These are phyloP conservation scores for Marchantia polymorpha DNA, from an alignment of 225 moss, liverwort and hornwort genomes.

Conservation along the genomic window DNA sequence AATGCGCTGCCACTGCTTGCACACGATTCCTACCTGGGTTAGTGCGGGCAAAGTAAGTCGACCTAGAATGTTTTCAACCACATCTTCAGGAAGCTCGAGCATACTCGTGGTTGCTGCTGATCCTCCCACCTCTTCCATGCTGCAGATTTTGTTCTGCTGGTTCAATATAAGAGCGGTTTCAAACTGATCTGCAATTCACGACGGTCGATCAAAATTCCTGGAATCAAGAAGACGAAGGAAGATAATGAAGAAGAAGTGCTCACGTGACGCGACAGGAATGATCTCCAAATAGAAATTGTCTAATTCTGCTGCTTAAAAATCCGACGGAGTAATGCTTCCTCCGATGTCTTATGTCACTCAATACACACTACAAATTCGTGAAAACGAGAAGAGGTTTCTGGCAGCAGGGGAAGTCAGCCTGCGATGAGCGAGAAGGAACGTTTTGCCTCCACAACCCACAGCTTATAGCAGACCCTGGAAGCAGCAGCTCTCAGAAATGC, in stretches of 20 bases:
- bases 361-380: not conserved
- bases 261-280: not conserved
- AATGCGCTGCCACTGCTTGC: conserved; percentile 5
- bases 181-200: not conserved
- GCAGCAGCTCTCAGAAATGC: not conserved
- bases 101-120: not conserved
- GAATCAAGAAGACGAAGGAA: not conserved
- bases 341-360: not conserved
- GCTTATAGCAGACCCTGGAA: not conserved
- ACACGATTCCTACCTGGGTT: not conserved
- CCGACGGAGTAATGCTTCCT: not conserved
- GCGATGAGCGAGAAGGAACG: not conserved
- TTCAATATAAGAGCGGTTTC: not conserved
- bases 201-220: not conserved
- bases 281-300: not conserved
- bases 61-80: conserved; percentile 7
- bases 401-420: not conserved
- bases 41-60: conserved; percentile 1
- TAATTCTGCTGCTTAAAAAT: not conserved
- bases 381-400: not conserved
- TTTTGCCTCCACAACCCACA: conserved; percentile 1
- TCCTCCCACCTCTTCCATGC: not conserved
- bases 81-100: not conserved
- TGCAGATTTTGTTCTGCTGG: not conserved
- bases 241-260: not conserved